A percentile compares a stretch with the other conserved stretches of the same genome.
Evolutionary conservation across 495 filamentous ascomycete genomes (phyloP).

Genomic region (Penicillium silybi): DNA sequence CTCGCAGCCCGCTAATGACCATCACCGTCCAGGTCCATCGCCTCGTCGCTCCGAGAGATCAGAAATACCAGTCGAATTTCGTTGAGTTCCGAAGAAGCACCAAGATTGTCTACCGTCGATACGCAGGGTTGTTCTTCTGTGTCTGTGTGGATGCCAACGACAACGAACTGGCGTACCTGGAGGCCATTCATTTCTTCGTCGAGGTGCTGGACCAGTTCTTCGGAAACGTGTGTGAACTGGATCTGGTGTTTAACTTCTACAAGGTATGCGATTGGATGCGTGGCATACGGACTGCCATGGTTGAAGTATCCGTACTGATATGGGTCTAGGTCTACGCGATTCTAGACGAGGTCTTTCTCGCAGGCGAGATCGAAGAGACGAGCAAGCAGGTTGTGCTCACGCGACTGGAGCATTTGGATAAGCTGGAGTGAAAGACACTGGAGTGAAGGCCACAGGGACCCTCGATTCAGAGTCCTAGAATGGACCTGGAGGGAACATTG

Average conservation of each 20-base stretch:
- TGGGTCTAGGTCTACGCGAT: conserved; percentile 85
- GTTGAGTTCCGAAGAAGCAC: conserved; percentile 80
- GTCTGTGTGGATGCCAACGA: conserved; percentile 98
- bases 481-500: no score
- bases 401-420: conserved; percentile 90
- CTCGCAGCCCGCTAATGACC: conserved; percentile 1
- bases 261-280: conserved; percentile 50
- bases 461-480: neutral
- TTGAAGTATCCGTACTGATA: neutral
- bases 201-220: conserved; percentile 98
- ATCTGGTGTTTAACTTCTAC: conserved; percentile 98
- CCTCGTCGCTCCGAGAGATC: conserved; percentile 92
- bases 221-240: conserved; percentile 97
- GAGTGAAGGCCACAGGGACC: neutral
- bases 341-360: conserved; percentile 93
- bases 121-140: conserved; percentile 97
- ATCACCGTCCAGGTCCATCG: conserved; percentile 70
- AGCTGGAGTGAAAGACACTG: conserved; percentile 70
- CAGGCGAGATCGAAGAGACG: conserved; percentile 96
- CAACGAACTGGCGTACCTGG: conserved; percentile 94
- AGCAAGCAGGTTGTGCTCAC: conserved; percentile 97
- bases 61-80: conserved; percentile 99
- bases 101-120: conserved; percentile 94
- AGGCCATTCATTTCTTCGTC: conserved; percentile 99
- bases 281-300: neutral